These are phyloP conservation scores for Trichoderma atroviride DNA, from an alignment of 2,329 filamentous ascomycete species.

Conservation along the genomic window DNA sequence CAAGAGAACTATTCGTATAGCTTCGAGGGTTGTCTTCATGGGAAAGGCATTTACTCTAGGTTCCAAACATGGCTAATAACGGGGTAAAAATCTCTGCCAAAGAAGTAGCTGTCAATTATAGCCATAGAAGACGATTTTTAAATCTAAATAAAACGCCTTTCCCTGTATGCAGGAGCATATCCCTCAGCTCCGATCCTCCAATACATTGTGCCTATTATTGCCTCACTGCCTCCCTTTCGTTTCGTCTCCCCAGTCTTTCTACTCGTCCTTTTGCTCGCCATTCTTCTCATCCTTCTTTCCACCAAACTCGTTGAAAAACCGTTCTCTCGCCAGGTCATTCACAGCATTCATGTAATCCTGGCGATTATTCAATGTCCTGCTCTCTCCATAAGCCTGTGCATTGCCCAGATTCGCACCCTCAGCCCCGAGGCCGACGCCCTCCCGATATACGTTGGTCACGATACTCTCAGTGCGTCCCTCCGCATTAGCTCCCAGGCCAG, in stretches of 20 bases:
- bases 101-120: neutral
- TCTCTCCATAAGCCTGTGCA: constrained; percentile 64
- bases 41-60: neutral
- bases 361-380: constrained; percentile 62
- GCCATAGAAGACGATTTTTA: neutral
- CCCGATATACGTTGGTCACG: constrained; percentile 64
- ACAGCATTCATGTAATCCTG: constrained; percentile 65
- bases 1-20: neutral
- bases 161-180: neutral
- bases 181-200: neutral
- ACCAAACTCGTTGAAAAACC: constrained; percentile 46
- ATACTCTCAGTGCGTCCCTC: constrained; percentile 66
- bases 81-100: neutral
- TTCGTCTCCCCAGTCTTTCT: neutral
- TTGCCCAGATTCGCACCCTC: constrained; percentile 71
- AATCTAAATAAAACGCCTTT: constrained; percentile 8
- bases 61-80: too few relatives aligned
- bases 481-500: constrained; percentile 65
- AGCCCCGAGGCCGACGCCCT: constrained; percentile 70
- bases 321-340: constrained; percentile 67
- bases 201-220: neutral
- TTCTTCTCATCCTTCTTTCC: constrained; percentile 49
- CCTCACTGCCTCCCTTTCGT: neutral
- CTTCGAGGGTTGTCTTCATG: neutral
- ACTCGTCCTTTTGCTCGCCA: neutral